Evolutionary conservation across 768 basidiomycete species (phyloP).

Genomic region (Mycena venus): DNA sequence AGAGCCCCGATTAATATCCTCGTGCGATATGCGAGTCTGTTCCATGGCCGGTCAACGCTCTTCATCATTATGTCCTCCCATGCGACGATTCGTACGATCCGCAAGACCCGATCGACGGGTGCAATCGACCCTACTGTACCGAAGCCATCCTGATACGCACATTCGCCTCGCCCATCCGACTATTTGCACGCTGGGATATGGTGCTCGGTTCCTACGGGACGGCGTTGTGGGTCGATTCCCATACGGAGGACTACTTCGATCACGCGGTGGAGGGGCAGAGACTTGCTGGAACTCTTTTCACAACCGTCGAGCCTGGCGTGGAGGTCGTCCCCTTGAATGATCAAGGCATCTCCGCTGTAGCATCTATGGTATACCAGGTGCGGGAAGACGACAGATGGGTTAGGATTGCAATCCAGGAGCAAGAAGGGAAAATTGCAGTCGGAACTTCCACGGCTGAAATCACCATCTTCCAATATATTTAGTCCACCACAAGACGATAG

Average conservation of each 20-base stretch:
- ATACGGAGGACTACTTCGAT: slow-evolving; percentile 64
- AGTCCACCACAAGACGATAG: slow-evolving; percentile 15
- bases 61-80: slow-evolving; percentile 71
- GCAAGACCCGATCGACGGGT: slow-evolving; percentile 37
- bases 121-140: slow-evolving; percentile 62
- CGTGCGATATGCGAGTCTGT: slow-evolving; percentile 70
- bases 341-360: slow-evolving; percentile 43
- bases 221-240: slow-evolving; percentile 75
- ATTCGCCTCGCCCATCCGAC: slow-evolving; percentile 68
- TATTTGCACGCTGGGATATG: slow-evolving; percentile 69
- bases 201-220: slow-evolving; percentile 71
- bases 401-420: slow-evolving; percentile 59
- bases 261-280: slow-evolving; percentile 69
- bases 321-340: slow-evolving; percentile 42
- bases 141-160: slow-evolving; percentile 51
- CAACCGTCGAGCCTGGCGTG: slow-evolving; percentile 33
- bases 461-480: slow-evolving; percentile 64
- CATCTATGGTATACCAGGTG: slow-evolving; percentile 59
- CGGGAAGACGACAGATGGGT: slow-evolving; percentile 66
- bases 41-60: slow-evolving; percentile 77
- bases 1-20: slow-evolving; percentile 62
- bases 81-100: slow-evolving; percentile 56
- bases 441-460: slow-evolving; percentile 63
- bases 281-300: slow-evolving; percentile 59
- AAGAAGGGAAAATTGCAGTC: slow-evolving; percentile 60